phyloP scores from a whole-genome alignment of 2,329 filamentous ascomycete species.

The Trichoderma oligosporum region DNA sequence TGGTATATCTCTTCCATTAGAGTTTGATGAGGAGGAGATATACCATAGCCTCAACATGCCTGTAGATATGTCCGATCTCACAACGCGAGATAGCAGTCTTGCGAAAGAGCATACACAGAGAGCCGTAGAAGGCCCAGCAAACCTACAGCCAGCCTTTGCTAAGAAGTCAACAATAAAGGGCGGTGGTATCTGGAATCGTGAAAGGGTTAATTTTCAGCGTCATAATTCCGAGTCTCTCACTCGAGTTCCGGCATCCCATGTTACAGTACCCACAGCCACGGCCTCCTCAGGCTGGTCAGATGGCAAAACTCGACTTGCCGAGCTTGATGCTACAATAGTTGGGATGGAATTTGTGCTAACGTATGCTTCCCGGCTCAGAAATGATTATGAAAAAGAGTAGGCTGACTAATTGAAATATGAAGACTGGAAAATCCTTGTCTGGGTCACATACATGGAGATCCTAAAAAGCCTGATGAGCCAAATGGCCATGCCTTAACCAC shows the following conservation, averaged over 20 bases:
- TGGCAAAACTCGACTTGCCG: slow-evolving; percentile 21
- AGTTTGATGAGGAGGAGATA: not conserved
- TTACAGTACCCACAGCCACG: not conserved
- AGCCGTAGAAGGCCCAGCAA: not conserved
- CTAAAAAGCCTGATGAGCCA: slow-evolving; percentile 25
- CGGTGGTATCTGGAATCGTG: not conserved
- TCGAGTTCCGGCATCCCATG: not conserved
- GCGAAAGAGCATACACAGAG: not conserved
- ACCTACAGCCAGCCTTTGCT: not conserved
- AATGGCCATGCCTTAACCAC: slow-evolving; percentile 29
- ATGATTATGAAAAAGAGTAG: not conserved
- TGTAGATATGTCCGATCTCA: not conserved
- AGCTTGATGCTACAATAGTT: slow-evolving; percentile 24
- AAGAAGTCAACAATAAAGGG: not conserved
- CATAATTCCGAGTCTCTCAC: not conserved
- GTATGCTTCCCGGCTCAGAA: slow-evolving; percentile 21
- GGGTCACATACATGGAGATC: slow-evolving; percentile 28
- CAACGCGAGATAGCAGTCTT: not conserved
- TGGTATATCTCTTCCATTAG: slow-evolving; percentile 16
- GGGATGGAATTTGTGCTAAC: slow-evolving; percentile 36
- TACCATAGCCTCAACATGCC: not conserved
- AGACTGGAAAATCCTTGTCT: slow-evolving; percentile 32
- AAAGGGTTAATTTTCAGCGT: not conserved
- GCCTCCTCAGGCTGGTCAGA: not conserved
- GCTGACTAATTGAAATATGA: not conserved